These are phyloP conservation scores for Aspergillus floridensis DNA, from an alignment of 2,329 filamentous ascomycete species.

Conservation along the genomic window DNA sequence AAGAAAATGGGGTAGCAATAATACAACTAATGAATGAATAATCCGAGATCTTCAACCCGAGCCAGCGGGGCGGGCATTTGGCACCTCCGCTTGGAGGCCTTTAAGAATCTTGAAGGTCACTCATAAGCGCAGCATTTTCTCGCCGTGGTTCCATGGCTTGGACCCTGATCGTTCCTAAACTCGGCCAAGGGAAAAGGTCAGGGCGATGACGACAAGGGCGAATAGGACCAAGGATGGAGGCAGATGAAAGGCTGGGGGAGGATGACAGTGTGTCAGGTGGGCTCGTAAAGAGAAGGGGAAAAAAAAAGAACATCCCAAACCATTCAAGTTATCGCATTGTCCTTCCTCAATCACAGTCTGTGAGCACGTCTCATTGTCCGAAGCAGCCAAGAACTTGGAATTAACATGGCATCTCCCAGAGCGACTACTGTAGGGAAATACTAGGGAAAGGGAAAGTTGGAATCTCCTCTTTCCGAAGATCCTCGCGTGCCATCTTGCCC, in stretches of 20 bases:
- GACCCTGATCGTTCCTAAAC: background rate
- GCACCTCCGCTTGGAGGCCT: background rate
- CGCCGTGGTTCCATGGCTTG: background rate
- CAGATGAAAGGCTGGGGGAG: too few relatives aligned
- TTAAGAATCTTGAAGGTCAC: background rate
- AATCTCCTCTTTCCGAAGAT: background rate
- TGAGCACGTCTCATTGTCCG: too few relatives aligned
- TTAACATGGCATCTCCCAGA: too few relatives aligned
- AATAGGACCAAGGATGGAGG: background rate
- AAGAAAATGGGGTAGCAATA: background rate
- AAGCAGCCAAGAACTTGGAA: too few relatives aligned
- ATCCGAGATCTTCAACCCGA: background rate
- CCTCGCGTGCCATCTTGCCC: constrained; percentile 21
- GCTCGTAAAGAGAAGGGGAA: background rate
- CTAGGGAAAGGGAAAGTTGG: background rate
- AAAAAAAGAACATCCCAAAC: too few relatives aligned
- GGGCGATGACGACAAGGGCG: background rate
- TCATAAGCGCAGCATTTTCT: background rate
- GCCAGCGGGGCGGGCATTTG: background rate
- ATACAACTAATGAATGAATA: background rate
- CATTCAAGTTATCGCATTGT: too few relatives aligned
- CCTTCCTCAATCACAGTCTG: too few relatives aligned
- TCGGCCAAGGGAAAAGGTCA: background rate
- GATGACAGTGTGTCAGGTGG: background rate
- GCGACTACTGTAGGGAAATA: too few relatives aligned